A percentile compares a stretch with the other conserved stretches of the same genome.
Evolutionary conservation across 208 protist genomes (phyloP).

Genomic region (Polymyxa betae): DNA sequence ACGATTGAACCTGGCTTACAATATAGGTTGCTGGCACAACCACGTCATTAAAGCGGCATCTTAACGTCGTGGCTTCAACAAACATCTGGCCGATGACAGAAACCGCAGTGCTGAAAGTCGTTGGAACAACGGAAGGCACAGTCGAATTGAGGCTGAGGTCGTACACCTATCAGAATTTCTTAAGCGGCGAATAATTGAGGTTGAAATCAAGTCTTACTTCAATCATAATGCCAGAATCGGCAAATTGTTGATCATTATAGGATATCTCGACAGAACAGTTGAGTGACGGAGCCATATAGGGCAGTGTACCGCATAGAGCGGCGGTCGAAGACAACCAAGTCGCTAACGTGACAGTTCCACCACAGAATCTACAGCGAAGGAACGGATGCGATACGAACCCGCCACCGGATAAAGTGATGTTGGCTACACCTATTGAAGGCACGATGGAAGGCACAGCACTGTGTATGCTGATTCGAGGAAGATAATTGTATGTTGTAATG

Average conservation of each 20-base stretch:
- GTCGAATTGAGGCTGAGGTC: background rate
- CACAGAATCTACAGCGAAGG: conserved; percentile 39
- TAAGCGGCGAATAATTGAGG: background rate
- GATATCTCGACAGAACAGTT: conserved; percentile 20
- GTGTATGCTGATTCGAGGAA: background rate
- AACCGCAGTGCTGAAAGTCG: background rate
- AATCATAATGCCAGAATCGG: background rate
- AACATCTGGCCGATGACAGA: background rate
- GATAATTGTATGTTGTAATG: background rate
- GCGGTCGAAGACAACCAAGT: background rate
- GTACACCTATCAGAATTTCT: background rate
- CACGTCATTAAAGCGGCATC: background rate
- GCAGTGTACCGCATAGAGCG: background rate
- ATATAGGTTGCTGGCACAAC: background rate
- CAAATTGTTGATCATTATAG: conserved; percentile 21
- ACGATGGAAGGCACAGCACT: background rate
- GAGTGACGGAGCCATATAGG: background rate
- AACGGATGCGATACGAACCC: conserved; percentile 48
- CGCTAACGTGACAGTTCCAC: background rate
- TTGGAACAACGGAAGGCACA: background rate
- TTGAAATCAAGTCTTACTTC: background rate
- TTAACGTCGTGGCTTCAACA: background rate
- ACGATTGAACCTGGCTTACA: background rate
- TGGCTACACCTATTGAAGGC: background rate
- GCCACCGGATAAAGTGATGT: background rate